These are phyloP conservation scores for Leccinum uliginosum DNA, from an alignment of 768 basidiomycete species.

Conservation along the genomic window DNA sequence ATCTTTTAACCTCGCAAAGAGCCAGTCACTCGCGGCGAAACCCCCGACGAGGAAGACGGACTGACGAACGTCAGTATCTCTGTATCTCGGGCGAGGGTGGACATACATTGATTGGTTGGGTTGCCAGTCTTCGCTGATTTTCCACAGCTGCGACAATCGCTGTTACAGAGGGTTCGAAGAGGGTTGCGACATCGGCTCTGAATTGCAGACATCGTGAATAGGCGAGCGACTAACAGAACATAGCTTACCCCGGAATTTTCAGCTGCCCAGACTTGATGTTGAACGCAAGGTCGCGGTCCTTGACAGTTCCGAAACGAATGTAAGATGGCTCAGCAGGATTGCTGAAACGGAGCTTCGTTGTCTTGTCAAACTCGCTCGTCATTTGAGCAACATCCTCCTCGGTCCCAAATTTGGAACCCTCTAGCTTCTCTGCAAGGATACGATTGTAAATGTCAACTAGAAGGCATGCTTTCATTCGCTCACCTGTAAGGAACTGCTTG, in stretches of 20 bases:
- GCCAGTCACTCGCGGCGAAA: conserved; percentile 42
- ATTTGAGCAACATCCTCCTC: conserved; percentile 41
- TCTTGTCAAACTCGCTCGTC: conserved; percentile 40
- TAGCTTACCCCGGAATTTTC: conserved; percentile 35
- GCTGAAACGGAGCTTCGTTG: conserved; percentile 43
- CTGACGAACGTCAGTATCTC: conserved; percentile 12
- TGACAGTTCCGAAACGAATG: conserved; percentile 43
- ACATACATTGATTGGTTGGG: conserved; percentile 24
- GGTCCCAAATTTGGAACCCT: conserved; percentile 36
- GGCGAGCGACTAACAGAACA: too few relatives aligned
- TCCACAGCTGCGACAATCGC: conserved; percentile 24
- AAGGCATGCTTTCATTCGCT: background rate
- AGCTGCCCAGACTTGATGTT: conserved; percentile 46
- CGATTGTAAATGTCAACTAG: background rate
- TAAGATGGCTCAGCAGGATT: conserved; percentile 37
- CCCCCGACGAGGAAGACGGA: conserved; percentile 42
- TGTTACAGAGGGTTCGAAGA: conserved; percentile 26
- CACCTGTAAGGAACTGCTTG: conserved; percentile 36
- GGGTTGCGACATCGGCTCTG: conserved; percentile 27
- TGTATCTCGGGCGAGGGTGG: background rate
- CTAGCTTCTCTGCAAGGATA: conserved; percentile 34
- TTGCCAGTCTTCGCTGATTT: conserved; percentile 17
- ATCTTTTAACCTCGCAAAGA: conserved; percentile 31
- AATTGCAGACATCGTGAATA: background rate
- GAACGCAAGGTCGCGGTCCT: conserved; percentile 37